Evolutionary conservation across 1,139 yeast species (phyloP), one percentile per base, ranked within the genome.

Genomic region (Tardiomyces blankii): DNA sequence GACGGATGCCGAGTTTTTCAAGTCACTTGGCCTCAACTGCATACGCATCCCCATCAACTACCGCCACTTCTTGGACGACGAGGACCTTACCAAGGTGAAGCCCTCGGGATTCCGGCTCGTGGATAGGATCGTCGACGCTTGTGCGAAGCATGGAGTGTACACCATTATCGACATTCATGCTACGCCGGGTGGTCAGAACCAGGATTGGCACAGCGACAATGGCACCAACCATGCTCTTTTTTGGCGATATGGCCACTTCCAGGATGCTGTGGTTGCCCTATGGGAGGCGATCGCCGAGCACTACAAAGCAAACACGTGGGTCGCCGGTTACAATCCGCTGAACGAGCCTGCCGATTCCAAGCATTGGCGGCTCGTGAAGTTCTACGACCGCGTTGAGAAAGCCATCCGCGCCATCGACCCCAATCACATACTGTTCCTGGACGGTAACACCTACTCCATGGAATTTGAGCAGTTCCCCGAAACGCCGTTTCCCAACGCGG

Each of bases 301-400:
- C 52, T 72, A 72, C 54, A 64, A 62, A 49, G 68, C 64, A 46
- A 71, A 72, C 52, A 52, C 59, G 32, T 70, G 70, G 70, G 64
- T 72, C 42, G 76, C 76, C 11, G 76, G 76, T 11, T 72, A 70
- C 58, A 72, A 72, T 50, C 73, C 74, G 27, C 59, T 72, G 54
- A 72, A 72, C 53, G 76, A 72, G 54, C 75, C 76, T 9, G 70
- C 74, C 2, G 67, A 63, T 32, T 51, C 68, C 2, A 65, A 68
- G 49, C 74, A 70, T 50, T 43, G 56, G 23, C 66, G 68, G 46
- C 63, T 72, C 57, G 60, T 64, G 16, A 48, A 54, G 2, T 70
- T 66, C 49, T 72, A 71, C 53, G 47, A 48, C 18, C 56, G 65
- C 47, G 55, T 67, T 39, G 73, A 66, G 42, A 56, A 59, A 38